These are phyloP conservation scores for Emergomyces pasteurianus DNA, from an alignment of 2,329 filamentous ascomycete species.

Conservation along the genomic window DNA sequence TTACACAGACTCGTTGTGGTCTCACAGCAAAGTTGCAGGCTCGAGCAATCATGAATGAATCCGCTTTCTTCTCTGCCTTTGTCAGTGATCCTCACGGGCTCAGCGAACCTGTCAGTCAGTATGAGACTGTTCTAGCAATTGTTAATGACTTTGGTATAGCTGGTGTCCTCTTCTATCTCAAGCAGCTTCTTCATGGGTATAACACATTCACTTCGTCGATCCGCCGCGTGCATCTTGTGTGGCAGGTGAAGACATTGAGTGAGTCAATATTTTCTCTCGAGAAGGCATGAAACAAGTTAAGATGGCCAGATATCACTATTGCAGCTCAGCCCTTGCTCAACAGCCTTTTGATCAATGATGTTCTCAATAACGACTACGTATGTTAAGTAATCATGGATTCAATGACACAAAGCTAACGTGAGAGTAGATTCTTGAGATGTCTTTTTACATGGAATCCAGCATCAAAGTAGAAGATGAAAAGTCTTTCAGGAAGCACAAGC, in stretches of 20 bases:
- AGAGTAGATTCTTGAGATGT: conserved; percentile 16
- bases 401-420: neutral
- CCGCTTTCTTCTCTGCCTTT: conserved; percentile 16
- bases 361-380: conserved; percentile 18
- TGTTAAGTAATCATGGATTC: neutral
- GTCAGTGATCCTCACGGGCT: conserved; percentile 23
- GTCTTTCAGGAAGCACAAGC: conserved; percentile 13
- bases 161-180: conserved; percentile 22
- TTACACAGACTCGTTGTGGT: conserved; percentile 19
- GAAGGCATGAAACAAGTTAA: neutral
- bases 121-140: conserved; percentile 23
- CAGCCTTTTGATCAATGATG: conserved; percentile 15
- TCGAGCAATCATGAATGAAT: conserved; percentile 6
- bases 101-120: conserved; percentile 17
- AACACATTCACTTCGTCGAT: conserved; percentile 18
- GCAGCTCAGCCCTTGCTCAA: conserved; percentile 13
- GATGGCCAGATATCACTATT: conserved; percentile 10
- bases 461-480: conserved; percentile 8
- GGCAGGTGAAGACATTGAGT: conserved; percentile 19
- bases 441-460: conserved; percentile 14
- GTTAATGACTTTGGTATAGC: conserved; percentile 23
- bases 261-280: neutral
- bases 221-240: conserved; percentile 24
- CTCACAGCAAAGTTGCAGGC: conserved; percentile 15
- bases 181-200: conserved; percentile 25